Evolutionary conservation across 805 yeast genomes (phyloP).

Genomic region (Debaryomyces maramus): DNA sequence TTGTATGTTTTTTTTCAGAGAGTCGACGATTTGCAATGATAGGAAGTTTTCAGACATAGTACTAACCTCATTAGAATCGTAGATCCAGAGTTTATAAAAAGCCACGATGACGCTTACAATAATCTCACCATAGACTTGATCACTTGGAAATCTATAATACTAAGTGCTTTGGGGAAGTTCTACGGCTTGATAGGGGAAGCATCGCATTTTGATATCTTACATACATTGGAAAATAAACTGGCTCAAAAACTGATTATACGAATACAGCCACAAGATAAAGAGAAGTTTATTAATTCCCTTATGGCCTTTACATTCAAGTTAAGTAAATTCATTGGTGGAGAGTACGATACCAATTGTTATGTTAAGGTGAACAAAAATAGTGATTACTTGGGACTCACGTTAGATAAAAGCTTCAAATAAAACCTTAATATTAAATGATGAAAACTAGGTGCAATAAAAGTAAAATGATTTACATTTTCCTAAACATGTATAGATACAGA

Average conservation of each 20-base stretch:
- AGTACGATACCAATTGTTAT: constrained; percentile 17
- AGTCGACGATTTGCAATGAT: constrained; percentile 5
- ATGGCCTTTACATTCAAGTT: constrained; percentile 31
- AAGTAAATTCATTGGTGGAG: constrained; percentile 22
- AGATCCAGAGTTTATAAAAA: constrained; percentile 16
- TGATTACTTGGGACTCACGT: constrained; percentile 21
- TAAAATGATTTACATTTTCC: too few species aligned
- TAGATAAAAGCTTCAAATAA: constrained; percentile 5
- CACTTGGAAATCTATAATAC: constrained; percentile 32
- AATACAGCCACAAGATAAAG: constrained; percentile 29
- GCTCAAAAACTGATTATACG: constrained; percentile 23
- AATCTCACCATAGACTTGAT: constrained; percentile 24
- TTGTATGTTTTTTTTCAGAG: constrained; percentile 18
- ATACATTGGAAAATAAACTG: constrained; percentile 10
- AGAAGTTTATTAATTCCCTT: constrained; percentile 30
- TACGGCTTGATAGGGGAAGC: constrained; percentile 39
- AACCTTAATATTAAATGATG: background rate
- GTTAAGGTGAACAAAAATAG: constrained; percentile 16
- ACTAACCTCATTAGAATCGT: constrained; percentile 12
- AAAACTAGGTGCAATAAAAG: background rate
- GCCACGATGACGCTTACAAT: constrained; percentile 11
- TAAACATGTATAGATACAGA: too few species aligned
- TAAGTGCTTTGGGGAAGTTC: constrained; percentile 22
- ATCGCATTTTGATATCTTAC: constrained; percentile 27
- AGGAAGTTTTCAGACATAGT: background rate